Conservation (phyloP, 352 stramenopile genomes). For the Globisporangium splendens region DNA sequence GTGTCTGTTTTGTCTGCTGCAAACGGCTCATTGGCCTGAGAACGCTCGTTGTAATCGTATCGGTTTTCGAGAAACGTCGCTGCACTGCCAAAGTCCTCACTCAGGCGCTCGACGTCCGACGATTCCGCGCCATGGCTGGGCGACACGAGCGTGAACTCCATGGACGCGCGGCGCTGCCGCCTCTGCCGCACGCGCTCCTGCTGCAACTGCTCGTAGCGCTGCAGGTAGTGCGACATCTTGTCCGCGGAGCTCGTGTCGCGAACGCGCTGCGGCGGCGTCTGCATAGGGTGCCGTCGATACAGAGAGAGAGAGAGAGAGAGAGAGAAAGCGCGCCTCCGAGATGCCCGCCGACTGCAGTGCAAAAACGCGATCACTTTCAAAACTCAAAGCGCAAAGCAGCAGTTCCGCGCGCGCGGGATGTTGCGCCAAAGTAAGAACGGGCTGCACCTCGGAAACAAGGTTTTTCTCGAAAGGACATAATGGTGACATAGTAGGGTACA, state of each 20-base stretch:
- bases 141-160: constrained; percentile 9
- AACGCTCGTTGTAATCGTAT: constrained; percentile 4
- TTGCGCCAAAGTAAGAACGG: background rate
- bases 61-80: constrained; percentile 6
- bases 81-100: constrained; percentile 6
- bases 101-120: constrained; percentile 5
- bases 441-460: background rate
- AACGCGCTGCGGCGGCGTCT: constrained; percentile 21
- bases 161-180: constrained; percentile 17
- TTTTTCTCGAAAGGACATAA: background rate
- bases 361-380: background rate
- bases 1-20: background rate
- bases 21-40: background rate
- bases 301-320: background rate
- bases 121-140: constrained; percentile 2
- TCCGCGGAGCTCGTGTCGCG: background rate
- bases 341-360: background rate
- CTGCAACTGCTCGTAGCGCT: constrained; percentile 52
- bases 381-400: background rate
- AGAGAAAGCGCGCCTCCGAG: background rate
- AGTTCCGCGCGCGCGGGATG: background rate
- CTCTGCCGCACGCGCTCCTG: constrained; percentile 27
- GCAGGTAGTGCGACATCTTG: constrained; percentile 24
- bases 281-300: constrained; percentile 11
- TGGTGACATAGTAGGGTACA: too few species aligned